These are phyloP conservation scores for Aaosphaeria arxii DNA, from an alignment of 2,329 filamentous ascomycete genomes.

Conservation along the genomic window DNA sequence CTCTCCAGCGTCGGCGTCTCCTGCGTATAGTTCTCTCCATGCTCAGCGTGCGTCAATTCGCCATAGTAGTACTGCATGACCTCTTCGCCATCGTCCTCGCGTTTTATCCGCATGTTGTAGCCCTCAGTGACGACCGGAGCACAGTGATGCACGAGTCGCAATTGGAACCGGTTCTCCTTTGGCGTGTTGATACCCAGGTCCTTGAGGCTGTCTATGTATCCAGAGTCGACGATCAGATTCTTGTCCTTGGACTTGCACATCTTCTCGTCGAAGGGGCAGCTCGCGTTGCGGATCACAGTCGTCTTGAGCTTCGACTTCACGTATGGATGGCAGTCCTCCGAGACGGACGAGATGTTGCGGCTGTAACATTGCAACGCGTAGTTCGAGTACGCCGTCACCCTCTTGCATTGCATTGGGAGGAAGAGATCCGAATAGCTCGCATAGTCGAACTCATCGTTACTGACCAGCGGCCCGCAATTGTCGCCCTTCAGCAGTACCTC, in stretches of 20 bases:
- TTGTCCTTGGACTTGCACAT: constrained; percentile 1
- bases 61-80: constrained; percentile 6
- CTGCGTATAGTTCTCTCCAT: not conserved
- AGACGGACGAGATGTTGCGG: not conserved
- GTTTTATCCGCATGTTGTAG: not conserved
- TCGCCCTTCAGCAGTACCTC: constrained; percentile 1
- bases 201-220: constrained; percentile 4
- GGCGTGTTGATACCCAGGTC: constrained; percentile 7
- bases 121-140: constrained; percentile 5
- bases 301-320: constrained; percentile 1
- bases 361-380: not conserved
- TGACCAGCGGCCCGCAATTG: not conserved
- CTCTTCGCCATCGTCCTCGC: not conserved
- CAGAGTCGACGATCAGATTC: constrained; percentile 7
- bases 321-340: constrained; percentile 4
- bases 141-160: constrained; percentile 5
- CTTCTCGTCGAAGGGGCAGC: constrained; percentile 4
- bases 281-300: constrained; percentile 1
- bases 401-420: not conserved
- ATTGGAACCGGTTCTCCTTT: constrained; percentile 1
- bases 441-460: not conserved
- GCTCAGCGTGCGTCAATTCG: not conserved
- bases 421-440: not conserved
- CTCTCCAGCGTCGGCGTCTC: not conserved
- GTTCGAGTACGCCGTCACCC: not conserved